These are phyloP conservation scores for Canariomyces notabilis DNA, from an alignment of 2,329 filamentous ascomycete genomes.

Conservation along the genomic window DNA sequence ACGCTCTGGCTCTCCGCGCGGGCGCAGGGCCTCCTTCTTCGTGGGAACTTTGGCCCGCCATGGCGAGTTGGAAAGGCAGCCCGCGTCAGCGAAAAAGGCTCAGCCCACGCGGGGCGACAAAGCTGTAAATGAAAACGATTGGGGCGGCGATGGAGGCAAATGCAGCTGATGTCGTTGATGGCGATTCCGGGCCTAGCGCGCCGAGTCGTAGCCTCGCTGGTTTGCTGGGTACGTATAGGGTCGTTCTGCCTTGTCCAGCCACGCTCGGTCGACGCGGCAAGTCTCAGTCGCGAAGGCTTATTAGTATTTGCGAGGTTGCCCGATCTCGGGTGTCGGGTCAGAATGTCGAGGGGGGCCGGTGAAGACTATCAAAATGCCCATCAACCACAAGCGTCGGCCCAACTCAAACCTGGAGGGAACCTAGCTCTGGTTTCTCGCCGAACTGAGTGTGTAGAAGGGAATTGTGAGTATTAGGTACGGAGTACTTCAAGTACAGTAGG, in stretches of 20 bases:
- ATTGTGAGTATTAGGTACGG: too few species aligned
- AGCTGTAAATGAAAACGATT: background rate
- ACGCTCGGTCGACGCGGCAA: slow-evolving; percentile 8
- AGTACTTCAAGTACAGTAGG: too few species aligned
- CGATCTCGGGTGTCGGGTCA: background rate
- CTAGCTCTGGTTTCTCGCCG: too few species aligned
- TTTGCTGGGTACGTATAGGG: slow-evolving; percentile 1
- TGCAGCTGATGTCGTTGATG: background rate
- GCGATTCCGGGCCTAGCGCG: slow-evolving; percentile 2
- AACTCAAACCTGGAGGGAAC: too few species aligned
- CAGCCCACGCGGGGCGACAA: slow-evolving; percentile 17
- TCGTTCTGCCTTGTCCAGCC: slow-evolving; percentile 18
- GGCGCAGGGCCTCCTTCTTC: slow-evolving; percentile 21
- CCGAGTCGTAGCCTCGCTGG: background rate
- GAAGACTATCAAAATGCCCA: background rate
- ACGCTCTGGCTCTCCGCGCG: slow-evolving; percentile 35
- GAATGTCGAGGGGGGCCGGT: background rate
- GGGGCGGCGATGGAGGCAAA: slow-evolving; percentile 12
- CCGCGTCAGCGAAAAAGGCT: slow-evolving; percentile 16
- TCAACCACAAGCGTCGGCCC: too few species aligned
- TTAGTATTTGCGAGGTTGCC: slow-evolving; percentile 11
- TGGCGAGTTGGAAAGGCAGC: slow-evolving; percentile 15
- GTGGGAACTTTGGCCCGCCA: slow-evolving; percentile 18
- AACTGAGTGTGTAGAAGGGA: too few species aligned
- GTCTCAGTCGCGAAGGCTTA: slow-evolving; percentile 5